Base-by-base conservation (phyloP, 306 rosid species). In the Begonia peltatifolia region DNA sequence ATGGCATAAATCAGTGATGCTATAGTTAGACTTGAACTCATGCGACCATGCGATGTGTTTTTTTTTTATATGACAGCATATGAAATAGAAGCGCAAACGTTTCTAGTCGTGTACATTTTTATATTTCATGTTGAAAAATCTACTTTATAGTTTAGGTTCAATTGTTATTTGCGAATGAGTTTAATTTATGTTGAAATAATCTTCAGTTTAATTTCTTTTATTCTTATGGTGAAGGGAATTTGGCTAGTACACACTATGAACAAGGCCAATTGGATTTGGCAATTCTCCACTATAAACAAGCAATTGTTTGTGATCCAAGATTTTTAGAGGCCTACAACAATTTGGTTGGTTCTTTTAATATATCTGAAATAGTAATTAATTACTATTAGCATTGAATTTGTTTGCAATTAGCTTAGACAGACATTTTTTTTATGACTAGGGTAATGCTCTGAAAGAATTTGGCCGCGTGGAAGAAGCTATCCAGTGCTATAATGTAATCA, bases 251-350 rank as follows among this genome's bases (percentile, higher is more conserved):
- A 20, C 80, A 83, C 60, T 92, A 86, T 46, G 99, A 92, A 62
- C 96, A 92, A 81, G 88, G 94, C 64, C 95, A 87, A 59, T 66
- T 83, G 71, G 99, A 92, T 50, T 50, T 86, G 87, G 99, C 99
- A 51, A 84, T 92, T 67, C 71, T 83, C 63, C 96, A 92, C 71
- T 92, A 86, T 52, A 92, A 87, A 81, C 96, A 81, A 76, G 99
- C 99, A 57, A 80, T 92, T 60, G 48, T 88, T 52, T 74, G 76
- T 55, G 99, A 92, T 65, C 83, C 96, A 66, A 74, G 92, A 73
- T 86, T 92, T 78, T 76, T 92, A 87, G 99, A 92, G 68, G 99
- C 99, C 22, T 92, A 83, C 73, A 92, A 92, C 65, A 92, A 92
- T 69, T 73, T 92, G 99, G 99, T 92, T 60, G 51, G 87, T 74